A percentile compares a stretch with the other conserved stretches of the same genome.
Evolutionary conservation across 148 eudicot genomes (phyloP).

Genomic region (Chenopodium quinoa): DNA sequence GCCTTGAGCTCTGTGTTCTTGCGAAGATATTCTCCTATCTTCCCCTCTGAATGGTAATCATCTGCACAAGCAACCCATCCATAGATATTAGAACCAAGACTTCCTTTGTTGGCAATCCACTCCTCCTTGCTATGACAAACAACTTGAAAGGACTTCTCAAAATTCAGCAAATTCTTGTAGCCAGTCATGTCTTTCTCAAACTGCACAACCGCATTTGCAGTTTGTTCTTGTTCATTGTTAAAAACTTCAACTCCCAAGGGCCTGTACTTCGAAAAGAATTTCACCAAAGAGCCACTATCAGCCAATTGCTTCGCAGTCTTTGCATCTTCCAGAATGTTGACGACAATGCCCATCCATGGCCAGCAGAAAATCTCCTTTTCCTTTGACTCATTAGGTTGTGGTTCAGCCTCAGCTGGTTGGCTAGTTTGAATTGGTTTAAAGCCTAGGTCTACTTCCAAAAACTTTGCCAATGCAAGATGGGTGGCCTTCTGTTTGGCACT

Average conservation of each 20-base stretch:
- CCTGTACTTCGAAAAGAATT: conserved; percentile 40
- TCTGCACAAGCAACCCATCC: conserved; percentile 77
- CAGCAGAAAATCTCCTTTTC: conserved; percentile 45
- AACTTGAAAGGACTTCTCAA: conserved; percentile 68
- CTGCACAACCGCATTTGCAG: conserved; percentile 46
- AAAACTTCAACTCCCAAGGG: conserved; percentile 50
- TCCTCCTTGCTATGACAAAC: conserved; percentile 57
- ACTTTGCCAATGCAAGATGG: conserved; percentile 67
- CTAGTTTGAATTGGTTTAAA: conserved; percentile 22
- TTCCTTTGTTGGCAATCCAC: conserved; percentile 37
- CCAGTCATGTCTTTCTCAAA: conserved; percentile 65
- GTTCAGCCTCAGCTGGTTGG: conserved; percentile 28
- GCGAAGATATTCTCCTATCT: conserved; percentile 59
- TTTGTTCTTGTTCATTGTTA: conserved; percentile 31
- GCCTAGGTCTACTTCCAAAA: conserved; percentile 49
- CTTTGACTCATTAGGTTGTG: conserved; percentile 24
- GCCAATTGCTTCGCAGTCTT: conserved; percentile 31
- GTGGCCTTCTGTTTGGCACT: conserved; percentile 64
- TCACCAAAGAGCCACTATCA: conserved; percentile 44
- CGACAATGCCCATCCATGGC: conserved; percentile 83
- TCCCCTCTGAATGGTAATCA: conserved; percentile 52
- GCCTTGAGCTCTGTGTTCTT: conserved; percentile 54
- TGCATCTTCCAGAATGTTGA: conserved; percentile 40
- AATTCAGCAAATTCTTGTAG: conserved; percentile 50
- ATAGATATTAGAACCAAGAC: conserved; percentile 41